phyloP scores from a whole-genome alignment of 805 yeast genomes.

The Saccharomycopsis babjevae region DNA sequence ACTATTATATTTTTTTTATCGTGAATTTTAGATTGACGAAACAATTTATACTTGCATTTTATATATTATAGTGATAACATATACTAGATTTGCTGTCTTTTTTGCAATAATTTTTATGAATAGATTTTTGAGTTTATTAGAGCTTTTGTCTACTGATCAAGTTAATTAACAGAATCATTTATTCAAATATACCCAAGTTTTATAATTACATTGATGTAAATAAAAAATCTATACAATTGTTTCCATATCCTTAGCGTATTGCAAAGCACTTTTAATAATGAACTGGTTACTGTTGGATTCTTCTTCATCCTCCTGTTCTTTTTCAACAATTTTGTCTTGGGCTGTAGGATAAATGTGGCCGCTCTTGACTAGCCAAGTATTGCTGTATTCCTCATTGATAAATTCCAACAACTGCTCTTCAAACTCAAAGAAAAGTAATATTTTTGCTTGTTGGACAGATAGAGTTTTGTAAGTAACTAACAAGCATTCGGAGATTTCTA shows the following conservation, averaged over 20 bases:
- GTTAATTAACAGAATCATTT: background rate
- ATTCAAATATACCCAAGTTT: background rate
- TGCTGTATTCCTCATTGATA: constrained; percentile 33
- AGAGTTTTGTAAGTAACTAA: constrained; percentile 67
- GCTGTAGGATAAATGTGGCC: constrained; percentile 38
- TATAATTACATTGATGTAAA: background rate
- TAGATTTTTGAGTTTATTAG: too few species aligned
- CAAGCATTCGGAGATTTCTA: constrained; percentile 76
- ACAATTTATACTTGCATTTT: background rate
- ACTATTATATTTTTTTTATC: background rate
- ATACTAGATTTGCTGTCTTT: too few species aligned
- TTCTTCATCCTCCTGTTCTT: constrained; percentile 2
- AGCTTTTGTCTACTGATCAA: background rate
- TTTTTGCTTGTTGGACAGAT: constrained; percentile 76
- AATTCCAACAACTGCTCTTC: constrained; percentile 46
- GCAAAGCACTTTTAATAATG: constrained; percentile 62
- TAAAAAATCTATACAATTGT: constrained; percentile 52
- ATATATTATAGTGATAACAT: background rate
- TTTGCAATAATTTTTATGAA: too few species aligned
- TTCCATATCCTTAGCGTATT: constrained; percentile 86
- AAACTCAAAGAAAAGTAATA: constrained; percentile 57
- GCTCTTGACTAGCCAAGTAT: constrained; percentile 48
- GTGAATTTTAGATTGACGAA: background rate
- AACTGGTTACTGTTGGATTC: constrained; percentile 31
- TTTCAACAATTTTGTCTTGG: constrained; percentile 7